These are phyloP conservation scores for Blastomyces silverae DNA, from an alignment of 2,329 filamentous ascomycete genomes.

Conservation along the genomic window DNA sequence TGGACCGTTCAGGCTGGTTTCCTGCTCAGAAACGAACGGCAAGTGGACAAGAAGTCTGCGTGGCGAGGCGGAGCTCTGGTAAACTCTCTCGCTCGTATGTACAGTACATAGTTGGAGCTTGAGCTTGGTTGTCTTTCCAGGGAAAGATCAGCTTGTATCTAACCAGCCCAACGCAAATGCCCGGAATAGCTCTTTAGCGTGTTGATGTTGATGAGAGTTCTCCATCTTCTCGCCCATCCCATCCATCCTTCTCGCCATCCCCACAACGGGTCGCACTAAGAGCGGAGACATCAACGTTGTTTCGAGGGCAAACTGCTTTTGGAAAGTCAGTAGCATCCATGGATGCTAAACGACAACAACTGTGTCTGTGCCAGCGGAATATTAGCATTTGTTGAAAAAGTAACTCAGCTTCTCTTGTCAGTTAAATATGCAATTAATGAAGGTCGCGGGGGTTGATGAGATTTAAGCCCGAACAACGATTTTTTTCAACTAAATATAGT, in stretches of 20 bases:
- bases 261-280: neutral
- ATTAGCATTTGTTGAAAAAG: neutral
- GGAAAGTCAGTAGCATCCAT: neutral
- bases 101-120: conserved; percentile 6
- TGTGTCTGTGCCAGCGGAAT: neutral
- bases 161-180: neutral
- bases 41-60: neutral
- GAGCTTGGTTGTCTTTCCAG: neutral
- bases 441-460: neutral
- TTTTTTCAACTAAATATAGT: no score
- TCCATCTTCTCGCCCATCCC: neutral
- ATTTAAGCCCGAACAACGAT: neutral
- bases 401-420: neutral
- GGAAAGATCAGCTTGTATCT: neutral
- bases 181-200: neutral
- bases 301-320: neutral
- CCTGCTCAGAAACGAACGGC: neutral
- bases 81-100: neutral
- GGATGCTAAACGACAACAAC: neutral
- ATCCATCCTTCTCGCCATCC: neutral
- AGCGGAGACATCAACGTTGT: neutral
- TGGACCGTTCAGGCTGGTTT: neutral
- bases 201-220: neutral
- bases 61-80: neutral
- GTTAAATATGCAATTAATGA: neutral